Conservation (phyloP, 257 asterid species). For the Solanum tarapatanum region DNA sequence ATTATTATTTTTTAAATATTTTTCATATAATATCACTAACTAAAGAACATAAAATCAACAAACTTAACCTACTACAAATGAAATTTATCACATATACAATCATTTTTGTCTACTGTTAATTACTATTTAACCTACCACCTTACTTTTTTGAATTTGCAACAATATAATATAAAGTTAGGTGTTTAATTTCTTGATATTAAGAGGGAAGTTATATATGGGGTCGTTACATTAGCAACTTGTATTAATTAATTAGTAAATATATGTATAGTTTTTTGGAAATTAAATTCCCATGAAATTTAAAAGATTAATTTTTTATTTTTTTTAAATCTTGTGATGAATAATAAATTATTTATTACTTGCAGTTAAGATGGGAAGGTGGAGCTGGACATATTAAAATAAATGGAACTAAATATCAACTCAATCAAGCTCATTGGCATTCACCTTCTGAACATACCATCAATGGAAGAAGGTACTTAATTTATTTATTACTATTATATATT, state of each 20-base stretch:
- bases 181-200: background rate
- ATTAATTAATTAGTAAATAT: background rate
- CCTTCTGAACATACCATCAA: slow-evolving; percentile 74
- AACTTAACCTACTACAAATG: background rate
- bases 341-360: slow-evolving; percentile 1
- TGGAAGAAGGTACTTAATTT: slow-evolving; percentile 38
- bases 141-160: background rate
- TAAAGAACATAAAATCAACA: background rate
- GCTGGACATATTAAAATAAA: slow-evolving; percentile 49
- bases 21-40: background rate
- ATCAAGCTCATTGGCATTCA: slow-evolving; percentile 72
- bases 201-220: background rate
- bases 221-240: background rate
- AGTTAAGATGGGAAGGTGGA: slow-evolving; percentile 46
- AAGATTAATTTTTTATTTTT: background rate
- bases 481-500: background rate
- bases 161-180: background rate
- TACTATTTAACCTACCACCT: background rate
- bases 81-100: background rate
- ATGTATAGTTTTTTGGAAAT: background rate
- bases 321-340: background rate
- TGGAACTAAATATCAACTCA: slow-evolving; percentile 38
- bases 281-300: background rate
- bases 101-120: background rate
- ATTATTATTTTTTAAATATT: background rate